Base-by-base conservation (phyloP, 768 basidiomycete species). In the Porpolomopsis calyptriformis region DNA sequence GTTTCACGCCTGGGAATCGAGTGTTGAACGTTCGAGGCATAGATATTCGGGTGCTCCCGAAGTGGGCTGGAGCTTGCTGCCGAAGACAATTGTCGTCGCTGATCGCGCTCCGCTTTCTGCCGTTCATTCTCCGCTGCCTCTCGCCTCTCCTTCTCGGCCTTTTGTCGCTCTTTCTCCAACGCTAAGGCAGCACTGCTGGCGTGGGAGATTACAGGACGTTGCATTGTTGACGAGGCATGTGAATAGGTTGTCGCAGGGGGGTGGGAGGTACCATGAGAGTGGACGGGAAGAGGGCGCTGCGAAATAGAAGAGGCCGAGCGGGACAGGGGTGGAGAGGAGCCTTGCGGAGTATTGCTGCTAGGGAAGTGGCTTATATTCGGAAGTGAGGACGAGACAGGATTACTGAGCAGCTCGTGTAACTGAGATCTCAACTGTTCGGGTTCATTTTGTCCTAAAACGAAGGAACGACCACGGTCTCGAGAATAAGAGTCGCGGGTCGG, bases 101-200 rank as follows among this genome's bases (percentile, higher is more conserved):
- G 48, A 18, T 46, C 26, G 49, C 47, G 57, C 33, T 60, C 62
- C 51, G 49, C 57, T 51, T 48, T 62, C 55, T 49, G 60, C 27
- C 56, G 60, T 43, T 62, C 65, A 55, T 58, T 68, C 59, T 52
- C 64, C 43, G 52, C 53, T 52, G 49, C 57, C 49, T 48, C 61
- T 55, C 48, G 60, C 35, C 56, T 59, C 44, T 62, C 65, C 56
- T 58, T 68, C 58, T 53, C 64, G 40, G 52, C 54, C 52, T 52
- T 69, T 67, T 45, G 34, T 7, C 45, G 45, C 18, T 46, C 45
- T 46, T 65, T 72, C 55, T 77, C 76, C 20, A 76, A 55, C 12
- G 70, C 74, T 63, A 71, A 68, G 4, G 77, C 77, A 40, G 68
- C 73, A 31, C 67, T 68, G 47, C 76, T 78, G 8, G 77, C 77